Evolutionary conservation across 371 early-diverging fungal species (phyloP), one percentile per base, ranked within the genome.

Genomic region (Mortierella sp.): DNA sequence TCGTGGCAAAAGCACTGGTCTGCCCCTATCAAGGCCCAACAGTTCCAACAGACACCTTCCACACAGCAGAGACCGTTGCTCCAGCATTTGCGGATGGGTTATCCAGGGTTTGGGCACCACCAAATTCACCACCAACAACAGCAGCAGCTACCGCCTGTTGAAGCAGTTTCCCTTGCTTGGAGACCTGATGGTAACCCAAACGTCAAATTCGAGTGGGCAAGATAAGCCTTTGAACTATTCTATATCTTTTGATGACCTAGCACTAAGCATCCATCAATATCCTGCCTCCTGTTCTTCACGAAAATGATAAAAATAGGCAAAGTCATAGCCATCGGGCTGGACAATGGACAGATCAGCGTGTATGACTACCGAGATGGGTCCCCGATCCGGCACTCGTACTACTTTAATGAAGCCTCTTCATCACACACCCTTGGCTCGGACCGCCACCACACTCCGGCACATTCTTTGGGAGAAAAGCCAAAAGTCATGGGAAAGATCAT

Each of bases 1-100:
- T 76, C 77, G 12, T 76, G 77, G 77, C 47, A 72, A 44, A 46
- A 61, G 21, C 77, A 76, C 37, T 76, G 77, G 77, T 64, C 75
- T 15, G 51, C 70, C 7, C 18, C 55, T 18, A 57, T 71, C 45
- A 67, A 23, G 21, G 21, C 47, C 0, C 52, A 57, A 9, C 53
- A 26, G 2, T 50, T n/a, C 1, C 18, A 12, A 9, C 51, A 16
- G 50, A 15, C 18, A 28, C 9, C 37, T 37, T 37, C 37, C 9
- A 37, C 37, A 37, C 37, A 37, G 9, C 37, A 3, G 37, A 37
- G 37, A 37, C 9, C 37, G 3, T 6, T 23, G 23, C 16, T 0
- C 7, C 18, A 11, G 19, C 25, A 37, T 9, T 9, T 37, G 37
- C 37, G 37, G 37, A 37, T 37, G 37, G 37, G 37, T 5, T 25